Evolutionary conservation across 768 basidiomycete genomes (phyloP).

Genomic region (Tubosaeta brunneosetosa): DNA sequence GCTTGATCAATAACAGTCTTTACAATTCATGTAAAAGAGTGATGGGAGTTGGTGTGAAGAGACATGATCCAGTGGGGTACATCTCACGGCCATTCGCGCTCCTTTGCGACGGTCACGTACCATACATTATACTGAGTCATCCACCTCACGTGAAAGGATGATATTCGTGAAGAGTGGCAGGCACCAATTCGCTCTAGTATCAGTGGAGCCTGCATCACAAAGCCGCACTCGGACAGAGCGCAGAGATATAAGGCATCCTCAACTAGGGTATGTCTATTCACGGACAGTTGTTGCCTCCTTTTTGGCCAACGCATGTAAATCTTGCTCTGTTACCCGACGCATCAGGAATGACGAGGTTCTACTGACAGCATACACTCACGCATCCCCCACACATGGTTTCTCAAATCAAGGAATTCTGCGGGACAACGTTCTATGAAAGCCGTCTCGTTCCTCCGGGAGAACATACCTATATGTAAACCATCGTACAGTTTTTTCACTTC

Average conservation of each 20-base stretch:
- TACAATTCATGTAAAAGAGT: background rate
- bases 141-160: no score
- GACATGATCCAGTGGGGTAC: background rate
- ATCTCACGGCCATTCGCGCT: background rate
- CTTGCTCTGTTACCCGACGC: conserved; percentile 55
- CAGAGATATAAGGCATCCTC: background rate
- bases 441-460: conserved; percentile 3
- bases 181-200: background rate
- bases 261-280: conserved; percentile 34
- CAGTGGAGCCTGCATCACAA: background rate
- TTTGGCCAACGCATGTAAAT: conserved; percentile 68
- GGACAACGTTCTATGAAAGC: background rate
- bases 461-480: conserved; percentile 71
- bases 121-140: background rate
- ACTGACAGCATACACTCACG: conserved; percentile 50
- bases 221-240: background rate
- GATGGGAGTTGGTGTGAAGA: background rate
- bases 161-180: background rate
- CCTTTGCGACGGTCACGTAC: background rate
- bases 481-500: conserved; percentile 89
- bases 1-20: background rate
- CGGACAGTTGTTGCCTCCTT: conserved; percentile 60
- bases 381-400: conserved; percentile 83
- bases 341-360: background rate
- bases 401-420: conserved; percentile 74